Percentiles rank a stretch among this genome's conserved stretches.
These are phyloP conservation scores for Lenwebbia sp. DNA, from an alignment of 345 rosid genomes.

Conservation along the genomic window DNA sequence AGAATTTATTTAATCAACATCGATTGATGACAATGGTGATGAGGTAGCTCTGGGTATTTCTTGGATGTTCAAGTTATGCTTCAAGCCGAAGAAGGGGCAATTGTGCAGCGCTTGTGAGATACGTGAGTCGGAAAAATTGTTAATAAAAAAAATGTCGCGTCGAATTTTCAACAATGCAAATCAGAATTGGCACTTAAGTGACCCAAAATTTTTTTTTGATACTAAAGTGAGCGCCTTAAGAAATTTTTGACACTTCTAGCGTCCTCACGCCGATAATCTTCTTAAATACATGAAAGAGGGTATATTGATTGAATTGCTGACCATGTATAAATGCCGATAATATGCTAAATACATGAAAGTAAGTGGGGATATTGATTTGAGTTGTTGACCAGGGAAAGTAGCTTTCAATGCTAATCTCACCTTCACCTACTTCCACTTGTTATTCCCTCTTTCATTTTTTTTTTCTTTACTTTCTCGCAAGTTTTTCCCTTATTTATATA, in stretches of 20 bases:
- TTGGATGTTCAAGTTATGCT: slow-evolving; percentile 4
- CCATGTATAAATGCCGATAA: too few relatives aligned
- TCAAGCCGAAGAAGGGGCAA: background rate
- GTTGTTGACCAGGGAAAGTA: background rate
- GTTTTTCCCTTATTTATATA: background rate
- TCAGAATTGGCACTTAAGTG: too few relatives aligned
- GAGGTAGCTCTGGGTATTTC: background rate
- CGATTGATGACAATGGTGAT: background rate
- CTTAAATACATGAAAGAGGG: too few relatives aligned
- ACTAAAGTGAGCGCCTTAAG: too few relatives aligned
- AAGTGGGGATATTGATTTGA: background rate
- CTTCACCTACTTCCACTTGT: background rate
- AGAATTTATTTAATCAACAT: background rate
- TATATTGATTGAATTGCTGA: too few relatives aligned
- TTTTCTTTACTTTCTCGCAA: background rate
- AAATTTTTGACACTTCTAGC: too few relatives aligned
- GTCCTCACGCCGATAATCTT: too few relatives aligned
- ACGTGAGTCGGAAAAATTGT: too few relatives aligned
- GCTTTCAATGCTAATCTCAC: background rate
- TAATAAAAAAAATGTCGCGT: too few relatives aligned
- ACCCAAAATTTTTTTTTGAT: too few relatives aligned
- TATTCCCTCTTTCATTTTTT: background rate
- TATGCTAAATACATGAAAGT: background rate
- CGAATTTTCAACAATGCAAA: background rate
- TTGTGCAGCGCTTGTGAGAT: too few relatives aligned